Base-by-base conservation (phyloP, 2,329 filamentous ascomycete genomes). In the Didymosphaeria variabile region DNA sequence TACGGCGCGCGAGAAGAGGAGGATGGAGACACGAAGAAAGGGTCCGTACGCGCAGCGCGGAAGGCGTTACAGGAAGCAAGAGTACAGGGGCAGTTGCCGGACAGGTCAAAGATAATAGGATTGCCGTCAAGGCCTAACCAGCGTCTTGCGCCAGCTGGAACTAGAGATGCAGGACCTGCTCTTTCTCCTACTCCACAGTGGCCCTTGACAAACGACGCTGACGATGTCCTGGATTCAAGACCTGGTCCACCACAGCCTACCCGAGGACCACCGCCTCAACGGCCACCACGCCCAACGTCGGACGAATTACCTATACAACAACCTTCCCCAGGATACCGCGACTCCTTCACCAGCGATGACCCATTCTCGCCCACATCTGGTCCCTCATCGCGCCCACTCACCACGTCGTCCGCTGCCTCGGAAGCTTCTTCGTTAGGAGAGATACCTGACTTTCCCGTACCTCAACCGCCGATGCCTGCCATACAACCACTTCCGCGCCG, bases 141-240 rank as follows among this genome's bases (percentile, higher is more conserved):
- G 61, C 66, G 72, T 10, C 60, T 75, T 58, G 60, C 68, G 8
- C 67, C 67, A 19, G 64, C 66, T 23, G 65, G 64, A 6, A 64
- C 34, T 19, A 67, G 64, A 53, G 63, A 59, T 19, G 59, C 67
- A 44, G 56, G 42, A 49, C 56, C 63, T 23, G 60, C 66, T 17
- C 57, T 64, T 5, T 73, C 79, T 10, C 79, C 79, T 54, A 73
- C 76, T 61, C 77, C 79, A 40, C 79, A 82, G 71, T 84, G 82
- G 82, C 81, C 82, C 52, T 72, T 84, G 10, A 73, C 79, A n/a
- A 75, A 79, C 63, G 72, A 75, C 51, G 59, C 71, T 36, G 63
- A 69, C n/a, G 61, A 65, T 38, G 64, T 67, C 29, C 57, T 68
- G 29, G 73, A 70, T 8, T 66, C 71, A 57, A 70, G 53, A 68